Base-by-base conservation (phyloP, 805 yeast species). In the Sugiyamaella floridensis region DNA sequence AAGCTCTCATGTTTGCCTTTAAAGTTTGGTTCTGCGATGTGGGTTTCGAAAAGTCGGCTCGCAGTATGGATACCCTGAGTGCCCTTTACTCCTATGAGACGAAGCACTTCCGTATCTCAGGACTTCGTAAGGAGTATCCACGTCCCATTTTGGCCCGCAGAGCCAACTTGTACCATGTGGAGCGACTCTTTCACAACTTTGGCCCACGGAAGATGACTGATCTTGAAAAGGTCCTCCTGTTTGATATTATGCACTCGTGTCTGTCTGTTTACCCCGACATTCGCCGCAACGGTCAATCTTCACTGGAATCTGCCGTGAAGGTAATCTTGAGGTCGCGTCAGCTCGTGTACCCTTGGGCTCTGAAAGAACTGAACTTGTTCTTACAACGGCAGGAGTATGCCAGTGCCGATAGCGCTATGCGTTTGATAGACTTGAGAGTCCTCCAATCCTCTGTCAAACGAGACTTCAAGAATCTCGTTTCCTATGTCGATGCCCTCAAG, bases 1-100 rank as follows among this genome's bases (percentile, higher is more conserved):
- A 80, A 55, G 78, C 81, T 45, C 74, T 84, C 34, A 68, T 89
- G 32, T 79, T 80, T 61, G 82, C 84, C 2, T 64, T 85, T 44
- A 81, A 84, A 56, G 79, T 84, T 6, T 93, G 95, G 88, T 83
- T 85, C 59, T 74, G 85, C 22, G 93, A 89, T 63, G 84, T 85
- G 22, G 95, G 96, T 1, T 76, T 79, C 51, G 95, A 87, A 58
- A 71, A 85, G 11, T 67, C 83, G 0, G 76, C 82, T 48, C 82
- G 76, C 43, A 70, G 76, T 2, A 79, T 81, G 53, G 83, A 81
- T 45, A 78, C 71, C 29, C 66, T 82, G 4, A 70, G 71, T 40
- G 72, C 83, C 34, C 79, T 80, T 46, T 79, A 81, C 54, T 73
- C 76, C 0, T 81, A 78, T 61, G 72, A 84, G 50, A 78, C 77